Percentiles rank a stretch among this genome's conserved stretches.
Conservation (phyloP, 352 stramenopile genomes). For the Phytophthora litchii region DNA sequence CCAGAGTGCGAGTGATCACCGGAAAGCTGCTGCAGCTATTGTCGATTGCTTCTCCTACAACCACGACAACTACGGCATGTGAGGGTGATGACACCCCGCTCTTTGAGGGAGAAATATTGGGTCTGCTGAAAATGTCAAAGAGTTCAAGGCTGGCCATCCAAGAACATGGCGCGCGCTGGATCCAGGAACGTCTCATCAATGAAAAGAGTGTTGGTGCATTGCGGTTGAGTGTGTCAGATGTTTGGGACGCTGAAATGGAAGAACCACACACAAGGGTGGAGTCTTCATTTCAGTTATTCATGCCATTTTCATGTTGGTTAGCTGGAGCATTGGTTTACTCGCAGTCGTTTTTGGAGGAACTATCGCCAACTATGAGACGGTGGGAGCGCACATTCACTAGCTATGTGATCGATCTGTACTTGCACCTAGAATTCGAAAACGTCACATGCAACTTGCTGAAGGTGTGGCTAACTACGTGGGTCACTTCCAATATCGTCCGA, state of each 20-base stretch:
- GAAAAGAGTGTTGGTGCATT: constrained; percentile 8
- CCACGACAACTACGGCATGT: neutral
- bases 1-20: constrained; percentile 17
- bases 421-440: constrained; percentile 60
- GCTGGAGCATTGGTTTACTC: constrained; percentile 40
- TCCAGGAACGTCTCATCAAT: constrained; percentile 10
- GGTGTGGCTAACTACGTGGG: constrained; percentile 59
- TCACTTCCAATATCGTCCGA: constrained; percentile 41
- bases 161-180: constrained; percentile 12
- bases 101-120: constrained; percentile 13
- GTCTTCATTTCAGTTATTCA: constrained; percentile 31
- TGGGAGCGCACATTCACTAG: constrained; percentile 55
- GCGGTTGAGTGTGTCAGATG: constrained; percentile 10
- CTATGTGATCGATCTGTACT: constrained; percentile 56
- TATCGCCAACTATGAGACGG: constrained; percentile 20
- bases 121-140: constrained; percentile 17
- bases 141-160: constrained; percentile 18
- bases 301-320: constrained; percentile 41
- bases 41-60: constrained; percentile 3
- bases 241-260: constrained; percentile 12
- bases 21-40: constrained; percentile 23
- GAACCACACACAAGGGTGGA: neutral
- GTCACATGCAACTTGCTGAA: constrained; percentile 30
- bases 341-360: constrained; percentile 40
- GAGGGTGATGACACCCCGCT: neutral